Conservation (phyloP, 192 early-diverging fungal species). For the Kickxella alabastrina region DNA sequence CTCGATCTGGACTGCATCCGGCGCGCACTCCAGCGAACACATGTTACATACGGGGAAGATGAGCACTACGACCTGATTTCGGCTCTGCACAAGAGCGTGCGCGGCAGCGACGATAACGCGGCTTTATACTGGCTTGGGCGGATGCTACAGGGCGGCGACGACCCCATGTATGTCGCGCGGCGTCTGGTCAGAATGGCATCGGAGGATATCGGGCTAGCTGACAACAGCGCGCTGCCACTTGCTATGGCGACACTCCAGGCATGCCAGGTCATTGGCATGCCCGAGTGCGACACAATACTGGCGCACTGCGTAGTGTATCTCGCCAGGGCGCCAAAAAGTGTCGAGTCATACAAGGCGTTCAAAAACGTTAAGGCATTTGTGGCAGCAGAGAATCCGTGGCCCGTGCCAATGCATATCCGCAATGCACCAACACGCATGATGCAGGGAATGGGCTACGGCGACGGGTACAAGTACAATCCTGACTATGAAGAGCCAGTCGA, state of each 20-base stretch:
- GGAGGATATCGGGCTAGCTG: conserved; percentile 87
- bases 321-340: conserved; percentile 76
- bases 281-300: conserved; percentile 83
- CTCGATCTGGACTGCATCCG: conserved; percentile 55
- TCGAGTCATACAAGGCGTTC: conserved; percentile 76
- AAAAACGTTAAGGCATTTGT: conserved; percentile 63
- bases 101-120: conserved; percentile 78
- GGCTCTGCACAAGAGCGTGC: conserved; percentile 83
- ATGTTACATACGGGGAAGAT: conserved; percentile 80
- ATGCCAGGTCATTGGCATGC: conserved; percentile 86
- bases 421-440: conserved; percentile 79
- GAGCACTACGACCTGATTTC: conserved; percentile 90
- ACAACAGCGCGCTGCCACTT: conserved; percentile 69
- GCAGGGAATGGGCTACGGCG: conserved; percentile 76
- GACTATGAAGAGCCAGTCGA: conserved; percentile 66
- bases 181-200: conserved; percentile 75
- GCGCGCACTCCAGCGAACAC: conserved; percentile 72
- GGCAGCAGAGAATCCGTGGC: conserved; percentile 58
- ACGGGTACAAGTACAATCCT: conserved; percentile 84
- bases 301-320: conserved; percentile 77
- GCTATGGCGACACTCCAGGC: conserved; percentile 76
- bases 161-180: conserved; percentile 83
- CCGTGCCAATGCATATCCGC: conserved; percentile 80
- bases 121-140: conserved; percentile 86
- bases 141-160: conserved; percentile 87